A percentile compares a stretch with the other conserved stretches of the same genome.
These are phyloP conservation scores for Astraeus odoratus DNA, from an alignment of 768 basidiomycete species.

Conservation along the genomic window DNA sequence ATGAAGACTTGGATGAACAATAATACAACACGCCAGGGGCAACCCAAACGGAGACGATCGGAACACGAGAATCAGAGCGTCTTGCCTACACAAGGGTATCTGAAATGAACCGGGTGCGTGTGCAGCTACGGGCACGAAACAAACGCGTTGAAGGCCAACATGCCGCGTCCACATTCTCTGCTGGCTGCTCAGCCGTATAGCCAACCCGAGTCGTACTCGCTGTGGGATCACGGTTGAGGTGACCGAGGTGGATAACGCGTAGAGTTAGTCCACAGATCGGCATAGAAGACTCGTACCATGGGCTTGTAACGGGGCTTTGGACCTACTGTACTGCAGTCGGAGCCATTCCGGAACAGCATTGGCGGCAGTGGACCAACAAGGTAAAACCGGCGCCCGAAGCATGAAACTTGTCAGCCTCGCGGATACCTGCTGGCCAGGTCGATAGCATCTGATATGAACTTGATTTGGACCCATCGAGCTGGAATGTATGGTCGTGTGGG, in stretches of 20 bases:
- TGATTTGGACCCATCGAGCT: too few relatives aligned
- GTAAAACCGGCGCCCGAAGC: not conserved
- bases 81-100: not conserved
- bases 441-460: not conserved
- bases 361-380: not conserved
- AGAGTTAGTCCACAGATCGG: not conserved
- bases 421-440: not conserved
- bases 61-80: not conserved
- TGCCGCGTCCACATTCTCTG: not conserved
- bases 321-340: not conserved
- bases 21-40: conserved; percentile 1
- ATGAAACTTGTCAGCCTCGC: not conserved
- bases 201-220: too few relatives aligned
- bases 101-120: not conserved
- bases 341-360: not conserved
- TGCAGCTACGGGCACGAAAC: conserved; percentile 1
- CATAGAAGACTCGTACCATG: not conserved
- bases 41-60: not conserved
- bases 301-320: not conserved
- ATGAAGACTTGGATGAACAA: not conserved
- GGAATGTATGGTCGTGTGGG: not conserved
- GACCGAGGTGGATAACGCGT: not conserved
- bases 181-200: not conserved
- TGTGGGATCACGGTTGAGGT: not conserved
- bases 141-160: not conserved